A percentile compares a stretch with the other conserved stretches of the same genome.
Evolutionary conservation across 2,329 filamentous ascomycete genomes (phyloP).

Genomic region (Daldinia sp.): DNA sequence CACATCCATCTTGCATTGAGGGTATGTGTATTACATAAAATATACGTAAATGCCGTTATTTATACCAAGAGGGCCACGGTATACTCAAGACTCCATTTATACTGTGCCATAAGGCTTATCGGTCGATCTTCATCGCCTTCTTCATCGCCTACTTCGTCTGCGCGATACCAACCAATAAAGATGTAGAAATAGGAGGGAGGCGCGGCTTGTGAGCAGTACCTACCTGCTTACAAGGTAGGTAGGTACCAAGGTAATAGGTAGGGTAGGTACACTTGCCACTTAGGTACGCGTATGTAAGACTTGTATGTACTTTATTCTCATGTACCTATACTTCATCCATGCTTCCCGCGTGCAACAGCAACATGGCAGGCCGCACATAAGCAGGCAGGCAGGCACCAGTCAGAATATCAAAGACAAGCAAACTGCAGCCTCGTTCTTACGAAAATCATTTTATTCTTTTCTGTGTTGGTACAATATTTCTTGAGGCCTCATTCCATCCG

Average conservation of each 20-base stretch:
- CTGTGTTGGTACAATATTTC: too few species aligned
- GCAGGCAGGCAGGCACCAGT: conserved; percentile 10
- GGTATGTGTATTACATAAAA: background rate
- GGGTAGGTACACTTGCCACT: too few species aligned
- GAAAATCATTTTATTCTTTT: too few species aligned
- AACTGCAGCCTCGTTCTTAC: conserved; percentile 3
- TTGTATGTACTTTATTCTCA: background rate
- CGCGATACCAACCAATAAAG: background rate
- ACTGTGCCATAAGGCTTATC: background rate
- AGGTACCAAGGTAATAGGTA: too few species aligned
- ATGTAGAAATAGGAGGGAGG: background rate
- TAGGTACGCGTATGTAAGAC: too few species aligned
- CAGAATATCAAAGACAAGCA: background rate
- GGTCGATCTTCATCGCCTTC: background rate
- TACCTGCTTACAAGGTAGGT: too few species aligned
- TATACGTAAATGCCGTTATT: background rate
- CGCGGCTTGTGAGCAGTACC: background rate
- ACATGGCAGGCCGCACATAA: conserved; percentile 9
- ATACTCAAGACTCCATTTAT: background rate
- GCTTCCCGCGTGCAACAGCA: background rate
- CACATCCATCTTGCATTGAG: background rate
- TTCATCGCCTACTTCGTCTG: background rate
- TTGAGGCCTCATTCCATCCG: too few species aligned
- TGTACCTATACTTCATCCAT: background rate
- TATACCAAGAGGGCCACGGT: background rate